These are phyloP conservation scores for Erucastrum elatum DNA, from an alignment of 345 rosid genomes.

Conservation along the genomic window DNA sequence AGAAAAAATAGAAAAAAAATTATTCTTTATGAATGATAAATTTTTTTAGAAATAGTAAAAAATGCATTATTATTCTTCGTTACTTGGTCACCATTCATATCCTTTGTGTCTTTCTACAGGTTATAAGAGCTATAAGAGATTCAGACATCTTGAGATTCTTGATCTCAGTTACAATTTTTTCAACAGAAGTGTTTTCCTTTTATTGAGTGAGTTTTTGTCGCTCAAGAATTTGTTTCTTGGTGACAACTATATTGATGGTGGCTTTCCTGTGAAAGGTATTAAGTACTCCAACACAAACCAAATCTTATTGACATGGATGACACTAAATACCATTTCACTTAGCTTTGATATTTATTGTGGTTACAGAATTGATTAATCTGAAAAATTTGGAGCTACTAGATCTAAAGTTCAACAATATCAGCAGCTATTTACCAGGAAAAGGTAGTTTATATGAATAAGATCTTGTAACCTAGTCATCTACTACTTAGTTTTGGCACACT, in stretches of 20 bases:
- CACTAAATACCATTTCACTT: not conserved
- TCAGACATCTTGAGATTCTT: constrained; percentile 14
- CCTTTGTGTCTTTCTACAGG: not conserved
- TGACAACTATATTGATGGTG: not conserved
- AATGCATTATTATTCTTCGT: no score
- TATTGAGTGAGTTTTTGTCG: not conserved
- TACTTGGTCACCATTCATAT: no score
- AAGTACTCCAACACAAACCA: not conserved
- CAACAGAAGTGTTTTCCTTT: not conserved
- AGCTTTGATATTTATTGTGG: constrained; percentile 5
- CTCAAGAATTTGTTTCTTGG: constrained; percentile 23
- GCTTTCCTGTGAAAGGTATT: constrained; percentile 1
- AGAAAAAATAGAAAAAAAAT: no score
- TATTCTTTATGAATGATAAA: no score
- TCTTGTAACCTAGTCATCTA: not conserved
- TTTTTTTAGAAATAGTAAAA: no score
- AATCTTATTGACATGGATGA: not conserved
- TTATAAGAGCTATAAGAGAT: not conserved
- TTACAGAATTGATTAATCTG: constrained; percentile 12
- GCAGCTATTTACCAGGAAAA: constrained; percentile 12
- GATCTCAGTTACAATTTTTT: constrained; percentile 2
- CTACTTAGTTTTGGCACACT: not conserved
- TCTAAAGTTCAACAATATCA: constrained; percentile 5
- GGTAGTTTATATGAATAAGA: not conserved
- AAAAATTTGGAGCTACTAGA: constrained; percentile 23